These are phyloP conservation scores for Colletotrichum navitas DNA, from an alignment of 2,329 filamentous ascomycete genomes.

Conservation along the genomic window DNA sequence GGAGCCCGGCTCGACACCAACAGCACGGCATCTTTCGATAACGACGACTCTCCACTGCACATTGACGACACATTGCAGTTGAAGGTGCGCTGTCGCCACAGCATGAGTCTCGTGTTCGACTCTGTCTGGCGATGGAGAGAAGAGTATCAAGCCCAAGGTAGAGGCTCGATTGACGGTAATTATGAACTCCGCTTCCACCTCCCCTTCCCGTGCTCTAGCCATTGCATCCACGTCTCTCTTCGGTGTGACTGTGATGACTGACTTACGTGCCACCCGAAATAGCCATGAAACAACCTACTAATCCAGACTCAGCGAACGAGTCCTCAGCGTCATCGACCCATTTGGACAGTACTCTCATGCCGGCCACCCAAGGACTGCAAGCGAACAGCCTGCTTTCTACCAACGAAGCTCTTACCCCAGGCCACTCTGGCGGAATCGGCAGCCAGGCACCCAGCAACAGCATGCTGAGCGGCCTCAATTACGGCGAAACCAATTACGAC, in stretches of 20 bases:
- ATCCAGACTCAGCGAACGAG: constrained; percentile 82
- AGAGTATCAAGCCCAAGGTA: constrained; percentile 79
- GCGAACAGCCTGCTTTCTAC: constrained; percentile 61
- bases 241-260: constrained; percentile 45
- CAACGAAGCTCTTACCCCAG: constrained; percentile 67
- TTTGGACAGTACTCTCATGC: constrained; percentile 70
- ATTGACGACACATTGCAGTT: constrained; percentile 81
- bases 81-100: constrained; percentile 86
- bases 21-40: constrained; percentile 58
- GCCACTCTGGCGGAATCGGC: constrained; percentile 54
- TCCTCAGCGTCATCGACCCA: constrained; percentile 77
- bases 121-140: constrained; percentile 89
- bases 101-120: constrained; percentile 87
- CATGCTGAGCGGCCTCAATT: constrained; percentile 66
- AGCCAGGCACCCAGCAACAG: constrained; percentile 51
- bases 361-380: constrained; percentile 60
- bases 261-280: constrained; percentile 48
- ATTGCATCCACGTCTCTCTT: constrained; percentile 44
- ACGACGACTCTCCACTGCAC: constrained; percentile 62
- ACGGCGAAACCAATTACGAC: constrained; percentile 80
- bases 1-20: constrained; percentile 68
- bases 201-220: constrained; percentile 32
- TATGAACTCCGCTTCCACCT: constrained; percentile 43
- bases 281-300: constrained; percentile 88
- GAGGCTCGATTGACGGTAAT: constrained; percentile 79